These are phyloP conservation scores for Pleurotus giganteus DNA, from an alignment of 768 basidiomycete species.

Conservation along the genomic window DNA sequence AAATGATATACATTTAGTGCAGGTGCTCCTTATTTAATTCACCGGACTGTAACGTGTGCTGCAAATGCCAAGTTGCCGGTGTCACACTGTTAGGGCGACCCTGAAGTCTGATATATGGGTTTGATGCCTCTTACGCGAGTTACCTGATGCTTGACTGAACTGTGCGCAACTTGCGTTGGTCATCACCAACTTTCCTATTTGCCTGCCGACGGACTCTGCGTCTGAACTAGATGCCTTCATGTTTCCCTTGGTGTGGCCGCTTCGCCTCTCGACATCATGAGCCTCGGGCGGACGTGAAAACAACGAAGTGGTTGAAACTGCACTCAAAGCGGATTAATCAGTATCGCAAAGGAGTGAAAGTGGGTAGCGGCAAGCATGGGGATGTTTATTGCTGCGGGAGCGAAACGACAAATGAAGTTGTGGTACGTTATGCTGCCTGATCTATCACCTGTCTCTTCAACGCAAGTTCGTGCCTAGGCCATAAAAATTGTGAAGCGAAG, in stretches of 20 bases:
- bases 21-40: background rate
- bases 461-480: conserved; percentile 40
- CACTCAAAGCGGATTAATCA: conserved; percentile 57
- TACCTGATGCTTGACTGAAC: too few relatives aligned
- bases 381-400: conserved; percentile 69
- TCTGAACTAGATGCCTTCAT: conserved; percentile 3
- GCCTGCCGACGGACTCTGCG: background rate
- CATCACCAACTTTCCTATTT: too few relatives aligned
- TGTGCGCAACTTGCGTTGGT: too few relatives aligned
- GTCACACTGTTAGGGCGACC: background rate
- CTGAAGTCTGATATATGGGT: background rate
- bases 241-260: conserved; percentile 1
- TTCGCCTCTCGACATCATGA: conserved; percentile 26
- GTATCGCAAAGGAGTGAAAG: conserved; percentile 47
- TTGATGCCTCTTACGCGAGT: too few relatives aligned
- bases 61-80: background rate
- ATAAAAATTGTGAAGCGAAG: conserved; percentile 68
- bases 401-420: conserved; percentile 27
- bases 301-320: conserved; percentile 37
- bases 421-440: conserved; percentile 36
- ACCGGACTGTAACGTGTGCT: background rate
- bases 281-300: conserved; percentile 40
- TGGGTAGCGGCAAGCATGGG: conserved; percentile 49
- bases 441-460: background rate
- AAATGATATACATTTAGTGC: background rate